Conservation (phyloP, 2,329 filamentous ascomycete genomes). For the Talaromyces albobiverticillius region DNA sequence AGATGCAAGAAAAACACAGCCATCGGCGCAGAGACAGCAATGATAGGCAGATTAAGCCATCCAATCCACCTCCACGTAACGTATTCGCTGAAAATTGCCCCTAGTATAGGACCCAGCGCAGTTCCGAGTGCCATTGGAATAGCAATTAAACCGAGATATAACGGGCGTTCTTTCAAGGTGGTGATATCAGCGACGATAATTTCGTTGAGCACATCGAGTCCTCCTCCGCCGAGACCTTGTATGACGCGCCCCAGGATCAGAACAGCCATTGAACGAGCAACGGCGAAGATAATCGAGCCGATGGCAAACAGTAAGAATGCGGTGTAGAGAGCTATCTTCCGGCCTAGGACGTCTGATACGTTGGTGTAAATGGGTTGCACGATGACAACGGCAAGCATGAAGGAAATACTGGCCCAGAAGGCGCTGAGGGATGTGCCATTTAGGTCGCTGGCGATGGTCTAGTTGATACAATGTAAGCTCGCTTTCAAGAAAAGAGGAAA, state of each 20-base stretch:
- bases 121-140: slow-evolving; percentile 36
- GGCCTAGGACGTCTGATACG: slow-evolving; percentile 51
- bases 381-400: slow-evolving; percentile 60
- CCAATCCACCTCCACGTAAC: slow-evolving; percentile 32
- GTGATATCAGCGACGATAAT: slow-evolving; percentile 49
- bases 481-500: not conserved
- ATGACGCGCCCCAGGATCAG: slow-evolving; percentile 55
- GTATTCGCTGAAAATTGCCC: slow-evolving; percentile 24
- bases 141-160: slow-evolving; percentile 26
- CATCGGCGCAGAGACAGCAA: slow-evolving; percentile 20
- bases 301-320: slow-evolving; percentile 49
- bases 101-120: slow-evolving; percentile 46
- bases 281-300: slow-evolving; percentile 54
- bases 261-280: slow-evolving; percentile 41
- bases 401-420: slow-evolving; percentile 72
- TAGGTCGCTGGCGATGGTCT: slow-evolving; percentile 51
- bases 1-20: slow-evolving; percentile 26
- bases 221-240: slow-evolving; percentile 53
- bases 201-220: slow-evolving; percentile 40
- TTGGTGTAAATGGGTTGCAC: slow-evolving; percentile 53
- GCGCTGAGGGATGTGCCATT: slow-evolving; percentile 57
- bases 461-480: not conserved
- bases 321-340: slow-evolving; percentile 40
- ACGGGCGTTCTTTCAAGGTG: slow-evolving; percentile 34
- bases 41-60: slow-evolving; percentile 29